A percentile compares a stretch with the other conserved stretches of the same genome.
phyloP scores from a whole-genome alignment of 352 stramenopile species.

The Phytophthora citricola region DNA sequence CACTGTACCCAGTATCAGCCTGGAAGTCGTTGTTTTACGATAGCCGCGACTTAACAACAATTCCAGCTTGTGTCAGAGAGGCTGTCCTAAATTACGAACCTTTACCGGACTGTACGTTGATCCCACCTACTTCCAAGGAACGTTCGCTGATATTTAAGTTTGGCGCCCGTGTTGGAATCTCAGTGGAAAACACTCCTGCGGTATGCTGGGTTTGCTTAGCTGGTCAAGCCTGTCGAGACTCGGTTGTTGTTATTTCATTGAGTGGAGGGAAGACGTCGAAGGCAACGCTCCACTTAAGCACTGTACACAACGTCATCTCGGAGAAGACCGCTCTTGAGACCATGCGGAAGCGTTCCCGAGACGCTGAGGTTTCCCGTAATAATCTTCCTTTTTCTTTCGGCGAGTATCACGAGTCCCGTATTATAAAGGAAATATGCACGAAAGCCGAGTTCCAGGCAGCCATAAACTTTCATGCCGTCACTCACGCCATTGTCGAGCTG shows the following conservation, averaged over 20 bases:
- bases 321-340: background rate
- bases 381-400: background rate
- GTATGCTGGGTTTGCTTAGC: constrained; percentile 1
- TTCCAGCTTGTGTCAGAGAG: background rate
- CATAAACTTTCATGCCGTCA: background rate
- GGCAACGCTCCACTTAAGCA: background rate
- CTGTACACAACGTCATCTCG: background rate
- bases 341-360: background rate
- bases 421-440: background rate
- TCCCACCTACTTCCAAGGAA: background rate
- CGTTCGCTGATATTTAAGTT: constrained; percentile 5
- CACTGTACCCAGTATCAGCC: background rate
- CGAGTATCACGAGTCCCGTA: background rate
- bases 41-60: background rate
- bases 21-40: background rate
- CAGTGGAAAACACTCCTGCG: background rate
- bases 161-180: background rate
- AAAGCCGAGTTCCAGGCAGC: background rate
- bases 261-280: constrained; percentile 1
- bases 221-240: constrained; percentile 2
- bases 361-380: background rate
- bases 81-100: background rate
- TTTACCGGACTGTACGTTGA: background rate
- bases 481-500: background rate
- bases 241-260: background rate